phyloP scores from a whole-genome alignment of 441 rosid genomes.

The Gossypium davidsonii region DNA sequence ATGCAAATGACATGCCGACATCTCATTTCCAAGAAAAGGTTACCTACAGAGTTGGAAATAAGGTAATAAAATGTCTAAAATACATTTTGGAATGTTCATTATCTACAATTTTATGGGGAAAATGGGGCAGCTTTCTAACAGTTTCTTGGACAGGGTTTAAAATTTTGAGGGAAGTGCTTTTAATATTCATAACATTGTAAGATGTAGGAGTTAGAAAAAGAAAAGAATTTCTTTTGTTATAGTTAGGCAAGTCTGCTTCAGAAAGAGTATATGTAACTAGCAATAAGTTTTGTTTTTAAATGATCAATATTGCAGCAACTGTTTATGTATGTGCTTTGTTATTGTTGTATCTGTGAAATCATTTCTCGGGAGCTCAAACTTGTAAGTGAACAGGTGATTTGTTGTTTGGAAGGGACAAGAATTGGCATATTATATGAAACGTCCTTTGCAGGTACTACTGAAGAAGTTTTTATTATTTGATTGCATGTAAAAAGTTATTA shows the following conservation, averaged over 20 bases:
- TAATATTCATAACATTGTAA: neutral
- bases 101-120: neutral
- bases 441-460: conserved; percentile 70
- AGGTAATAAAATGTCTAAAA: conserved; percentile 38
- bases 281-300: neutral
- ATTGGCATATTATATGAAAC: conserved; percentile 94
- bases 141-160: neutral
- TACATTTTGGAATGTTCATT: neutral
- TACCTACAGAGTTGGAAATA: conserved; percentile 67
- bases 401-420: conserved; percentile 85
- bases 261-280: neutral
- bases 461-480: conserved; percentile 5
- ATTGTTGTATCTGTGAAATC: neutral
- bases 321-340: neutral
- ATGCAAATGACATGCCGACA: conserved; percentile 30
- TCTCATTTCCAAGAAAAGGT: conserved; percentile 53
- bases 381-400: conserved; percentile 56
- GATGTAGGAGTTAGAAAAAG: neutral
- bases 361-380: conserved; percentile 11
- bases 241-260: neutral
- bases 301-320: neutral
- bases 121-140: neutral
- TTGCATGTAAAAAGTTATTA: neutral
- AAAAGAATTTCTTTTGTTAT: neutral
- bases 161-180: neutral